Base-by-base conservation (phyloP, 2,329 filamentous ascomycete species). In the Diaporthe batatas region DNA sequence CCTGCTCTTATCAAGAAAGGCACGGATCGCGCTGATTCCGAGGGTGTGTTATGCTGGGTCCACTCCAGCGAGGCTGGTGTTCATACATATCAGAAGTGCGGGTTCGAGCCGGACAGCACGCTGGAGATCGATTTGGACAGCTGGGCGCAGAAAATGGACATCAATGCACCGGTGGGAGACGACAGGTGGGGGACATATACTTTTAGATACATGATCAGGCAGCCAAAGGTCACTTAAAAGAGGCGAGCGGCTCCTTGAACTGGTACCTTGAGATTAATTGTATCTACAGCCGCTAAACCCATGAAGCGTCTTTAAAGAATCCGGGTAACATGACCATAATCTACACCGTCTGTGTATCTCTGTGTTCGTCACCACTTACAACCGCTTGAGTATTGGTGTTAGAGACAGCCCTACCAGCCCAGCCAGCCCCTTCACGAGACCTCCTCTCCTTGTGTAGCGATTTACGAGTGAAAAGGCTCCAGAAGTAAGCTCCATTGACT, bases 151-250 rank as follows among this genome's bases (percentile, higher is more conserved):
- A 75, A 75, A 53, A 6, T 75, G 64, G 51, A 71, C 1, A 57
- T 74, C 18, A 53, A 55, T 34, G 73, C 77, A 12, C 77, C 77
- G 39, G 76, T 78, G 16, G 77, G 76, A 7, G 73, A 73, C 32
- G 74, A 75, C 44, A 79, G 76, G 73, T 81, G 81, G 81, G 80
- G 80, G 2, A 74, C 76, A 34, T 82, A 82, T 72, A 77, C 78
- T 3, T 82, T 81, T 71, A 76, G 78, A 23, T 82, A 81, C 70
- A 80, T 82, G 79, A 77, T 76, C 51, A 72, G 73, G 32, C 70
- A 74, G 25, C 73, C 73, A 1, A 32, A 54, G 14, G 4, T 59
- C 16, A 25, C 34, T 3, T 67, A 51, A 29, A 6, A 7, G 6
- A 39, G 18, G 1, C 3, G 1, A 6, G n/a, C 8, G 23, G 59